These are phyloP conservation scores for Nevesoporus exiguus DNA, from an alignment of 768 basidiomycete genomes.

Conservation along the genomic window DNA sequence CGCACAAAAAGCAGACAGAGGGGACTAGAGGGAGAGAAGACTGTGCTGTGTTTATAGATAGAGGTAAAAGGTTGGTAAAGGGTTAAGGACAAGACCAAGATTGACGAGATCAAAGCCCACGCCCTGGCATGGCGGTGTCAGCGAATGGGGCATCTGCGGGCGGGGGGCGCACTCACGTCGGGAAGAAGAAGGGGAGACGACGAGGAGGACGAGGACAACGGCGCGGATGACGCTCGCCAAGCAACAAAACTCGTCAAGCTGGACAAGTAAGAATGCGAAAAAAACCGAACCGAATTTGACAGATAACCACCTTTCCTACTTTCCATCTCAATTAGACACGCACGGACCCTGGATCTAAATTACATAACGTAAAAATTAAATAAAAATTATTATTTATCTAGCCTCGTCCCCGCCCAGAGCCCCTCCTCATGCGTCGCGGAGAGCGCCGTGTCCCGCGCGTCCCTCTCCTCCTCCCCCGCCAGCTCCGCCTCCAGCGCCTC, in stretches of 20 bases:
- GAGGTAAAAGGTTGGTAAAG: conserved; percentile 33
- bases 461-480: conserved; percentile 40
- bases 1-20: conserved; percentile 37
- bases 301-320: conserved; percentile 14
- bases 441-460: conserved; percentile 33
- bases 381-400: conserved; percentile 1
- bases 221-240: conserved; percentile 20
- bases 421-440: conserved; percentile 37
- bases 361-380: conserved; percentile 12
- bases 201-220: conserved; percentile 14
- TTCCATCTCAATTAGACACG: conserved; percentile 23
- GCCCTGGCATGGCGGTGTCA: conserved; percentile 16
- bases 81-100: conserved; percentile 33
- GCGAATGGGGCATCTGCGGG: neutral
- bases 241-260: conserved; percentile 19
- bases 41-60: conserved; percentile 41
- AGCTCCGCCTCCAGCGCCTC: conserved; percentile 38
- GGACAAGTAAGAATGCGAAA: conserved; percentile 21
- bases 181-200: conserved; percentile 15
- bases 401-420: conserved; percentile 35
- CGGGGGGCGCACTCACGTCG: conserved; percentile 22
- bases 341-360: conserved; percentile 26
- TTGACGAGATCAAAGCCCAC: conserved; percentile 33
- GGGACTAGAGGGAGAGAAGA: conserved; percentile 27
- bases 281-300: conserved; percentile 15